Base-by-base conservation (phyloP, 2,329 filamentous ascomycete genomes). In the Cylindrodendrum hubeiense region DNA sequence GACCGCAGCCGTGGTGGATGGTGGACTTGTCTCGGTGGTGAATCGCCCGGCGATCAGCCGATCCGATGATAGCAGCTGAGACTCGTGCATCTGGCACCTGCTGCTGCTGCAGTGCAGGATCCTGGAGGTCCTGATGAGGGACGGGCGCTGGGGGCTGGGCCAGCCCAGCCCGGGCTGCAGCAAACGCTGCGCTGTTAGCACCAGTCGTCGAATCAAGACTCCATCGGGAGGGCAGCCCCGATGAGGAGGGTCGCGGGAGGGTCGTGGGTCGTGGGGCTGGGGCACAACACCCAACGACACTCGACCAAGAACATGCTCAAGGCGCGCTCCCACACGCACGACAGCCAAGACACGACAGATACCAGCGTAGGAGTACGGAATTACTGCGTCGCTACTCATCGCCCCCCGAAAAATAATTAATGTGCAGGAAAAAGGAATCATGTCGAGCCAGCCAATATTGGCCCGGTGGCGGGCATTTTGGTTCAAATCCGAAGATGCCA, bases 131-230 rank as follows among this genome's bases (percentile, higher is more conserved):
- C 22, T 24, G 24, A 46, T 49, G 37, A 51, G 50, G 50, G 43
- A 58, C 26, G 33, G 43, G 55, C 33, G 50, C 43, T 60, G 55
- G 61, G 43, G 34, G 52, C 44, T 66, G 24, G 52, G 57, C 47
- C 64, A 54, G 61, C 50, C 60, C 62, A 53, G 30, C 34, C 55
- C 44, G 56, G 64, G 49, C 59, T 66, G 67, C 61, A 69, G 67
- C 60, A 61, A 66, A 71, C 60, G 68, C 50, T 74, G 63, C 58
- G 63, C 63, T 73, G 67, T 72, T 66, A 64, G 64, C 54, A 71
- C 60, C 46, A 64, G 71, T 72, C 67, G 72, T 74, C 72, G 69
- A 73, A 74, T 74, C 72, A 73, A 74, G 72, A 75, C 70, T 71
- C 64, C 67, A 72, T 69, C 68, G 67, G 68, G 59, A 65, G 60